Evolutionary conservation across 2,329 filamentous ascomycete species (phyloP).

Genomic region (Tolypocladium amazonense): DNA sequence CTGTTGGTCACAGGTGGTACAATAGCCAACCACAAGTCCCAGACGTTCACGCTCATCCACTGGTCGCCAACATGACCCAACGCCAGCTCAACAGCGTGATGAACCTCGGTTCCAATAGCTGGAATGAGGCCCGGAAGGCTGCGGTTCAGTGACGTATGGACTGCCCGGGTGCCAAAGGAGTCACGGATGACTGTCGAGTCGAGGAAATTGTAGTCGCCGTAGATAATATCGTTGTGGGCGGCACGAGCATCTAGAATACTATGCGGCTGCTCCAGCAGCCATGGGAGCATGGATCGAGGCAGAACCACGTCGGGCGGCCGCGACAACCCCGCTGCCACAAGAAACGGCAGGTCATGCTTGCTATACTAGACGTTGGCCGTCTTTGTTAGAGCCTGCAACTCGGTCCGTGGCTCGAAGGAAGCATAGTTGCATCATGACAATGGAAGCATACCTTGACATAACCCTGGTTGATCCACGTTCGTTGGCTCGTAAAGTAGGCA

Average conservation of each 20-base stretch:
- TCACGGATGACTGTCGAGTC: constrained; percentile 21
- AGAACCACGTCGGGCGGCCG: constrained; percentile 32
- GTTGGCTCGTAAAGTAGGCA: constrained; percentile 25
- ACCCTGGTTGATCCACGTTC: constrained; percentile 30
- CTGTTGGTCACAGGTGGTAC: constrained; percentile 32
- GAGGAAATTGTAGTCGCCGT: constrained; percentile 32
- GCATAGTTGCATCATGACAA: too few relatives aligned
- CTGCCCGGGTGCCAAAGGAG: constrained; percentile 27
- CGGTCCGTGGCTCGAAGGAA: background rate
- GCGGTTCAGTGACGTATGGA: constrained; percentile 33
- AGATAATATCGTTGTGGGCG: constrained; percentile 28
- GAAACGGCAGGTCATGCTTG: constrained; percentile 28
- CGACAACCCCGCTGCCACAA: constrained; percentile 29
- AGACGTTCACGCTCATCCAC: constrained; percentile 30
- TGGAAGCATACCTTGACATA: constrained; percentile 24
- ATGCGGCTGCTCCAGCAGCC: constrained; percentile 37
- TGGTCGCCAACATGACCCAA: constrained; percentile 22
- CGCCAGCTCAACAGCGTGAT: constrained; percentile 19
- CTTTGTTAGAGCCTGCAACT: background rate
- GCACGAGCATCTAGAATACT: constrained; percentile 26
- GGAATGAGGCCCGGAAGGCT: constrained; percentile 27
- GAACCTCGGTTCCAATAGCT: constrained; percentile 27
- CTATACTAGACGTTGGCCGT: constrained; percentile 19
- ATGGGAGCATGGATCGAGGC: constrained; percentile 29
- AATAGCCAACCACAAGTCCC: constrained; percentile 31